Base-by-base conservation (phyloP, 1,139 yeast species). In the Suhomyces anneliseae region DNA sequence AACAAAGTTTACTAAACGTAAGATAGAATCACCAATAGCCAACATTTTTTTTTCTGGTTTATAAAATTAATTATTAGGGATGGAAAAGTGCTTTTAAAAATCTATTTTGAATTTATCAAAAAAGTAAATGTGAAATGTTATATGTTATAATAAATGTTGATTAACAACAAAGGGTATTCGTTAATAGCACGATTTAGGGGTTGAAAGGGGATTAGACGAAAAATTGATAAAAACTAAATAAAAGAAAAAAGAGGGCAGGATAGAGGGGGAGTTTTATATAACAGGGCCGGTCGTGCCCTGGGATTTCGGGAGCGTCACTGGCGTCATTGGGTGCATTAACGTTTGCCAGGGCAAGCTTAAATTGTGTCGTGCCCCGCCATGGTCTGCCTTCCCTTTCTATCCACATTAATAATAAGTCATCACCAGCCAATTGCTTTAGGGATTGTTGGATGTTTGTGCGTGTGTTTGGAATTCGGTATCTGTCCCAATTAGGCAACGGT, bases 1-100 rank as follows among this genome's bases (percentile, higher is more conserved):
- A 59, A 82, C 72, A 62, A 90, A 87, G 76, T 90, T 87, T 49
- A 84, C 62, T 42, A 72, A 74, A 76, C 97, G 86, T 62, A 90
- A 79, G 54, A 84, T 72, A 58, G 85, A 77, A 69, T 88, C 95
- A 62, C 89, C 85, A 62, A 85, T 81, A 48, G 88, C 85, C 64
- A 82, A 77, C 81, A 76, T 76, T 52, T 40, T 66, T 32, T 19
- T 19, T 19, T 19, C 24, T 19, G 24, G 24, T 19, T 19, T 19
- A 19, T 19, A 19, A 19, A 38, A 40, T 32, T 15, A 39, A 29
- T 27, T 24, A 32, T 39, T 32, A 12, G 36, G 14, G 14, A 19
- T 19, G 3, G 24, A 19, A 19, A 14, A 19, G 24, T 19, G 24
- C 24, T 19, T 19, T 19, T 19, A 19, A 19, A 19, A 19, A 29